Evolutionary conservation across 2,329 filamentous ascomycete genomes (phyloP).

Genomic region (Ophiobolus disseminans): DNA sequence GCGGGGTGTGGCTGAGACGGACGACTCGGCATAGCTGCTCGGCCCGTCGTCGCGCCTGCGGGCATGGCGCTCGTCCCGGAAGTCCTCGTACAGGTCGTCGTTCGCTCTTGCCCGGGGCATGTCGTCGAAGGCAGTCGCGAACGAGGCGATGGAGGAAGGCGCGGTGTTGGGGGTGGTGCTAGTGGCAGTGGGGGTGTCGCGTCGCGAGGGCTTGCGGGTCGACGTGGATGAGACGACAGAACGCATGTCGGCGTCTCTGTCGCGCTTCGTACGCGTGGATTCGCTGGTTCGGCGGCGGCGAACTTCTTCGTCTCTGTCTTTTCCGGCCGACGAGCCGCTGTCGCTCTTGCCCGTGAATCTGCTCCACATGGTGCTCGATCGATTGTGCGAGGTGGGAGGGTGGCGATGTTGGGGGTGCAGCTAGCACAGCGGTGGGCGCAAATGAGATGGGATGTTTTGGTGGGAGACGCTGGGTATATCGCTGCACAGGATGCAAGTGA

Average conservation of each 20-base stretch:
- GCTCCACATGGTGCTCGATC: conserved; percentile 45
- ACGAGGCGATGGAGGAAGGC: conserved; percentile 47
- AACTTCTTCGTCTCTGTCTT: conserved; percentile 36
- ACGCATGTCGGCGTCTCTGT: conserved; percentile 35
- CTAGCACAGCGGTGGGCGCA: conserved; percentile 28
- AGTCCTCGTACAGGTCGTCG: conserved; percentile 44
- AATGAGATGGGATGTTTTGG: conserved; percentile 23
- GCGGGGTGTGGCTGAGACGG: conserved; percentile 32
- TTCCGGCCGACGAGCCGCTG: conserved; percentile 33
- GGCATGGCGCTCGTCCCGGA: conserved; percentile 31
- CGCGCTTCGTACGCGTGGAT: conserved; percentile 42
- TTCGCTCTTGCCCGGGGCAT: conserved; percentile 35
- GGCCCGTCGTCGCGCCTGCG: conserved; percentile 37
- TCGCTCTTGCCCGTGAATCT: conserved; percentile 48
- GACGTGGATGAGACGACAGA: conserved; percentile 47
- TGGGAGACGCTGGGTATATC: conserved; percentile 35
- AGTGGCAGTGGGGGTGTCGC: conserved; percentile 41
- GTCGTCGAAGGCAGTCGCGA: conserved; percentile 49
- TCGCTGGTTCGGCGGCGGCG: conserved; percentile 33
- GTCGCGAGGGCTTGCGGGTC: conserved; percentile 40
- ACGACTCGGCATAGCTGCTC: conserved; percentile 41
- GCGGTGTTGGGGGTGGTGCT: conserved; percentile 46
- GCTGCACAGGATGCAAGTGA: conserved; percentile 27
- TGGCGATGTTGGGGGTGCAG: conserved; percentile 23
- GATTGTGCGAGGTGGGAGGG: conserved; percentile 15